These are phyloP conservation scores for Pleurotus tuoliensis DNA, from an alignment of 768 basidiomycete genomes.

Conservation along the genomic window DNA sequence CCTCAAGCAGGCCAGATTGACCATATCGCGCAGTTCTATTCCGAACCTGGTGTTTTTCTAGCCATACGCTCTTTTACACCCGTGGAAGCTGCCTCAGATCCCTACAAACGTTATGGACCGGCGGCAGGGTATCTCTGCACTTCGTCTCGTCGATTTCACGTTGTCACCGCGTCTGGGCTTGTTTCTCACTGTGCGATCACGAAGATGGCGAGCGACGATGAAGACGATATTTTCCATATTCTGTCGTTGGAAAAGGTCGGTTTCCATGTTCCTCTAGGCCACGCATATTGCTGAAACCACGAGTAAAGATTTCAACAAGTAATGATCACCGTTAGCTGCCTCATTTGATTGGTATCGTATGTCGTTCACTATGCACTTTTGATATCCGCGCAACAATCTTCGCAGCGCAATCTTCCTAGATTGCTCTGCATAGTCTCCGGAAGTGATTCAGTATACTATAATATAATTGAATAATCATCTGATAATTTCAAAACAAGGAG, in stretches of 20 bases:
- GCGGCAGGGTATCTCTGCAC: slow-evolving; percentile 12
- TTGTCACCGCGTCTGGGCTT: slow-evolving; percentile 9
- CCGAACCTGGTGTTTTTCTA: slow-evolving; percentile 1
- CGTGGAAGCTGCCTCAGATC: not conserved
- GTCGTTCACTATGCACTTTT: no score
- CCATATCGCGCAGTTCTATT: slow-evolving; percentile 5
- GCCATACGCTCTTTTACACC: not conserved
- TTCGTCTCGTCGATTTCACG: not conserved
- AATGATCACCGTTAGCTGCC: no score
- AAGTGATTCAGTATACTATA: no score
- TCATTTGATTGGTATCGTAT: no score
- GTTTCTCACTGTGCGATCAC: slow-evolving; percentile 9
- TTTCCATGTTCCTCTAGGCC: no score
- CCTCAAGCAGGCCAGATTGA: not conserved
- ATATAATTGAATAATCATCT: no score
- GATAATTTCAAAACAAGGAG: no score
- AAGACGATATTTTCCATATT: not conserved
- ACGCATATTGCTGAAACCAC: no score
- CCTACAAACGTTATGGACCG: slow-evolving; percentile 11
- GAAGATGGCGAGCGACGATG: not conserved
- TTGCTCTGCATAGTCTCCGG: no score
- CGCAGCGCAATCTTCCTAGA: no score
- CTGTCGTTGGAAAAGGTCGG: not conserved
- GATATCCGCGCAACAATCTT: no score
- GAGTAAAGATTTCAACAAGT: no score